Evolutionary conservation across 1,284 basidiomycete genomes (phyloP).

Genomic region (Rhodotorula sp.): DNA sequence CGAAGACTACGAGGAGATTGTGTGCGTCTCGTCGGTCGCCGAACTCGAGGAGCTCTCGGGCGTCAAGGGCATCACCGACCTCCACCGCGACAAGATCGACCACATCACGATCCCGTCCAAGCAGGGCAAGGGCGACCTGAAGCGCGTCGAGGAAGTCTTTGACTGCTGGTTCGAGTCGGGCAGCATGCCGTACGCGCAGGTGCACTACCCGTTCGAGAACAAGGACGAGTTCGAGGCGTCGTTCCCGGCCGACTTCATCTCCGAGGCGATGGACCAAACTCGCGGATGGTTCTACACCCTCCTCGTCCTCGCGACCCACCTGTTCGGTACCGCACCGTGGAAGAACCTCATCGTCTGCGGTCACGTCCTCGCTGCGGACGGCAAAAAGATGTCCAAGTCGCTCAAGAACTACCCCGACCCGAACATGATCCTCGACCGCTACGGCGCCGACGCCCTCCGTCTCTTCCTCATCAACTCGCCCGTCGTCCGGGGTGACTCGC

Average conservation of each 20-base stretch:
- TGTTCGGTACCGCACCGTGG: conserved; percentile 94
- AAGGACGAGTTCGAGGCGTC: conserved; percentile 74
- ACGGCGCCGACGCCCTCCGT: conserved; percentile 93
- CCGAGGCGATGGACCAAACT: conserved; percentile 73
- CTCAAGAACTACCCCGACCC: conserved; percentile 99
- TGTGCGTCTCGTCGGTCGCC: conserved; percentile 83
- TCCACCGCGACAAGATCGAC: conserved; percentile 94
- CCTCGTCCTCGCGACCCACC: conserved; percentile 89
- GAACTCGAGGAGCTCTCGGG: conserved; percentile 89
- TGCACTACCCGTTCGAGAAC: conserved; percentile 98
- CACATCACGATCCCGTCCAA: conserved; percentile 93
- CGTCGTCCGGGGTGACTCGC: conserved; percentile 94
- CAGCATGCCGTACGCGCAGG: conserved; percentile 98
- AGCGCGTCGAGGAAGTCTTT: conserved; percentile 93
- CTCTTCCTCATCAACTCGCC: conserved; percentile 99
- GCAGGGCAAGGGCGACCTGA: conserved; percentile 81
- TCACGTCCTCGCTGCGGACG: conserved; percentile 92
- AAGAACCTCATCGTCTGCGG: conserved; percentile 97
- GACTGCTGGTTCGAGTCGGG: conserved; percentile 99
- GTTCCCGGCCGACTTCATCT: conserved; percentile 98
- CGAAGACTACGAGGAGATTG: conserved; percentile 89
- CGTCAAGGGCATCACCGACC: conserved; percentile 78
- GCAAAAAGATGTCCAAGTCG: conserved; percentile 99
- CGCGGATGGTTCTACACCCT: conserved; percentile 98
- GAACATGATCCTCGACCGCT: conserved; percentile 81